A percentile compares a stretch with the other conserved stretches of the same genome.
phyloP scores from a whole-genome alignment of 441 rosid genomes.

The Adansonia rubrostipa region DNA sequence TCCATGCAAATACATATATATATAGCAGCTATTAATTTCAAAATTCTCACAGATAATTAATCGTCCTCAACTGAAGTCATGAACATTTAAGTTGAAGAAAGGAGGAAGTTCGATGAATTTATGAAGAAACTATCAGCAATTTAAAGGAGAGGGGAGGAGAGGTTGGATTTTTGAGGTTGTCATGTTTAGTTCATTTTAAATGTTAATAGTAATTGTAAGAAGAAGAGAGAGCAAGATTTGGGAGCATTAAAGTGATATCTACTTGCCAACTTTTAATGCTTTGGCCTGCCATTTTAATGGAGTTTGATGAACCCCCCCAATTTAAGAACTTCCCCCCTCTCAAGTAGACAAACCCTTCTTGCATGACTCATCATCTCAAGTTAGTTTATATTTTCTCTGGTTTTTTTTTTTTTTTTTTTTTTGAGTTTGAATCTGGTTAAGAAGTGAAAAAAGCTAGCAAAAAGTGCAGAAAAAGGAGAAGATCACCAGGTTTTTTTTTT shows the following conservation, averaged over 20 bases:
- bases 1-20: background rate
- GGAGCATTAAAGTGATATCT: slow-evolving; percentile 53
- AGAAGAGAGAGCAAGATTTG: slow-evolving; percentile 21
- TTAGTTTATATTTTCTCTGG: background rate
- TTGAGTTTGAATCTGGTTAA: background rate
- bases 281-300: slow-evolving; percentile 45
- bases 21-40: background rate
- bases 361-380: background rate
- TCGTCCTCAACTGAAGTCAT: background rate
- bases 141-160: background rate
- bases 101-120: background rate
- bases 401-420: background rate
- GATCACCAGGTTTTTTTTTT: too few relatives aligned
- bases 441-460: background rate
- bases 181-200: slow-evolving; percentile 42
- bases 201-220: slow-evolving; percentile 2
- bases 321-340: slow-evolving; percentile 44
- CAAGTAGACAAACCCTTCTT: slow-evolving; percentile 29
- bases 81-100: background rate
- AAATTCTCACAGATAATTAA: background rate
- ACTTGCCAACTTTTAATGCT: slow-evolving; percentile 59
- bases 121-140: slow-evolving; percentile 9
- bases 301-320: slow-evolving; percentile 18
- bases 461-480: too few relatives aligned
- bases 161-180: slow-evolving; percentile 11